These are phyloP conservation scores for Xylaria sp. DNA, from an alignment of 2,329 filamentous ascomycete species.

Conservation along the genomic window DNA sequence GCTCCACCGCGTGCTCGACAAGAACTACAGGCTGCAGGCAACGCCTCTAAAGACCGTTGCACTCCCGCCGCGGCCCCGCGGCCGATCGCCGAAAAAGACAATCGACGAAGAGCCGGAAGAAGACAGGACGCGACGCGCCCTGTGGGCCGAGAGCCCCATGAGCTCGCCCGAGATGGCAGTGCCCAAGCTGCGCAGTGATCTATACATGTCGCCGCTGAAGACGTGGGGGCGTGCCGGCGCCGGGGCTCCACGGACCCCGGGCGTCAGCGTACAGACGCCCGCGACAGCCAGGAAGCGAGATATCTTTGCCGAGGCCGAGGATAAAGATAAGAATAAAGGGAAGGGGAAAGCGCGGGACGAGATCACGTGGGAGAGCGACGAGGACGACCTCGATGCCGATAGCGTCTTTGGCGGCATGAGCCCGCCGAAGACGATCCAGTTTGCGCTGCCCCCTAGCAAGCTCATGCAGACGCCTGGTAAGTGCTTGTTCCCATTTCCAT, in stretches of 20 bases:
- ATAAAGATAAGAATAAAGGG: conserved; percentile 33
- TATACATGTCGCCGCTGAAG: conserved; percentile 77
- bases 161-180: conserved; percentile 80
- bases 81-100: conserved; percentile 39
- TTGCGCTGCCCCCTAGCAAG: conserved; percentile 77
- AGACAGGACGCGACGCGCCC: conserved; percentile 42
- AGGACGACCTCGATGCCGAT: conserved; percentile 64
- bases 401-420: conserved; percentile 74
- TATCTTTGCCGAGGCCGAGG: conserved; percentile 47
- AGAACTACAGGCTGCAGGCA: conserved; percentile 91
- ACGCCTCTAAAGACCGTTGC: conserved; percentile 72
- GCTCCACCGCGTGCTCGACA: conserved; percentile 90
- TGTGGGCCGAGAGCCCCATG: conserved; percentile 64
- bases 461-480: conserved; percentile 80
- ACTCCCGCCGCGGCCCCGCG: conserved; percentile 23
- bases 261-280: conserved; percentile 85
- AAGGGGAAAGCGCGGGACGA: conserved; percentile 51
- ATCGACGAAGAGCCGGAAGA: conserved; percentile 33
- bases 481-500: conserved; percentile 32
- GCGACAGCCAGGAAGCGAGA: conserved; percentile 58
- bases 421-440: conserved; percentile 92
- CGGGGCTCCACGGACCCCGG: conserved; percentile 71
- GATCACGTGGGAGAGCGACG: conserved; percentile 77
- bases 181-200: conserved; percentile 81
- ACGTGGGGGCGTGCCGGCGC: conserved; percentile 50